Conservation (phyloP, 164 flowering plant species). For the Macadamia tetraphylla region DNA sequence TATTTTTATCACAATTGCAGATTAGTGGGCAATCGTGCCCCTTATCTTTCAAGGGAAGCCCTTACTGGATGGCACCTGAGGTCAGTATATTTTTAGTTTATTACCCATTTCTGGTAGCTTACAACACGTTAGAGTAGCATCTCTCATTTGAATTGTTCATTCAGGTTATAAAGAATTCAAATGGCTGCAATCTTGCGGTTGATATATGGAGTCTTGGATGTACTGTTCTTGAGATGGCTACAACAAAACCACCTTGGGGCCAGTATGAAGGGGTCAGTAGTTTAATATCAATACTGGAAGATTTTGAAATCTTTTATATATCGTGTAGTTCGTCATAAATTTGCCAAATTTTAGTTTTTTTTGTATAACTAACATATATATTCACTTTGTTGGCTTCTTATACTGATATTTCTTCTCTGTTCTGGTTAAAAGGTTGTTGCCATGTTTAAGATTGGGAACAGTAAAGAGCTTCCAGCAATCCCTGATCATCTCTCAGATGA, state of each 20-base stretch:
- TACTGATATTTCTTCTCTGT: constrained; percentile 7
- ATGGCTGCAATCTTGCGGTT: constrained; percentile 75
- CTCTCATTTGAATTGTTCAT: constrained; percentile 9
- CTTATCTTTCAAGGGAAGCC: constrained; percentile 79
- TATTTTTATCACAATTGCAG: constrained; percentile 30
- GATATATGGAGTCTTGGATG: constrained; percentile 97
- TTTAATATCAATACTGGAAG: not conserved
- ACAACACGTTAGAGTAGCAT: not conserved
- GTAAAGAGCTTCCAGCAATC: constrained; percentile 86
- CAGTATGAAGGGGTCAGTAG: constrained; percentile 78
- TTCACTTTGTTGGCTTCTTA: not conserved
- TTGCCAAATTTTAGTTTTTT: not conserved
- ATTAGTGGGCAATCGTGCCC: constrained; percentile 82
- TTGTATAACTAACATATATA: not conserved
- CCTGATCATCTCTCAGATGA: constrained; percentile 86
- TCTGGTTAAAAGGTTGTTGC: not conserved
- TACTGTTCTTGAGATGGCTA: constrained; percentile 91
- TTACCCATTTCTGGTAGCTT: not conserved
- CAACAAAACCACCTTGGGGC: constrained; percentile 92
- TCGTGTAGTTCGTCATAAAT: not conserved
- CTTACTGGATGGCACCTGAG: constrained; percentile 99
- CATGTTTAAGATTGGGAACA: constrained; percentile 11
- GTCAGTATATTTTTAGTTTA: constrained; percentile 25
- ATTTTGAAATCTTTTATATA: not conserved
- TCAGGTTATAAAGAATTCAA: constrained; percentile 73